Evolutionary conservation across 2,329 filamentous ascomycete genomes (phyloP).

Genomic region (Exophiala spinifera): DNA sequence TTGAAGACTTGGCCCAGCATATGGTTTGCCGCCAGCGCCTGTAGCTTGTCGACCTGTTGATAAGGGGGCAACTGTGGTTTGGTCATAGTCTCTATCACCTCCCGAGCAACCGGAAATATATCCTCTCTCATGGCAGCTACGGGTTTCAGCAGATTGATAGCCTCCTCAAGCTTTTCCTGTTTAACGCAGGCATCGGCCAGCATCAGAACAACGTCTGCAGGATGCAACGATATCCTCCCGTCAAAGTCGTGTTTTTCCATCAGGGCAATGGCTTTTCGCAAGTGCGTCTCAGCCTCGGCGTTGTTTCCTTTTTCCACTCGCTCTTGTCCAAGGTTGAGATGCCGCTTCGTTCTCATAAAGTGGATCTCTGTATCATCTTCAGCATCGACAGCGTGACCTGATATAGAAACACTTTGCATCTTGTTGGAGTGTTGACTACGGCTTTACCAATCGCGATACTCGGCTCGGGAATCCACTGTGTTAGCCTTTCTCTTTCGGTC

Average conservation of each 20-base stretch:
- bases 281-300: constrained; percentile 25
- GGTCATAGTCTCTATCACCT: not conserved
- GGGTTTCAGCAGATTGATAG: constrained; percentile 21
- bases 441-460: not conserved
- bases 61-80: not conserved
- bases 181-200: constrained; percentile 23
- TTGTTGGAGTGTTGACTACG: not conserved
- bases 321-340: constrained; percentile 24
- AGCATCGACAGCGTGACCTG: not conserved
- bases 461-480: constrained; percentile 15
- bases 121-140: constrained; percentile 17
- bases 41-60: constrained; percentile 12
- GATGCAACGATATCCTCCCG: constrained; percentile 21
- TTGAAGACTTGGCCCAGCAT: constrained; percentile 23
- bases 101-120: constrained; percentile 11
- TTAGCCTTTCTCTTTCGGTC: constrained; percentile 9
- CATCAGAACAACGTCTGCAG: constrained; percentile 25
- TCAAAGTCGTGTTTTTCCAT: constrained; percentile 25
- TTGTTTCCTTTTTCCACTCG: constrained; percentile 20
- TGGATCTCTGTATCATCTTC: constrained; percentile 20
- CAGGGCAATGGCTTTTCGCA: constrained; percentile 22
- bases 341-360: constrained; percentile 21
- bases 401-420: not conserved
- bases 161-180: constrained; percentile 27
- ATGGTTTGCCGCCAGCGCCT: constrained; percentile 23